Conservation (phyloP, 2,329 filamentous ascomycete species). For the Plectosphaerella sp. region DNA sequence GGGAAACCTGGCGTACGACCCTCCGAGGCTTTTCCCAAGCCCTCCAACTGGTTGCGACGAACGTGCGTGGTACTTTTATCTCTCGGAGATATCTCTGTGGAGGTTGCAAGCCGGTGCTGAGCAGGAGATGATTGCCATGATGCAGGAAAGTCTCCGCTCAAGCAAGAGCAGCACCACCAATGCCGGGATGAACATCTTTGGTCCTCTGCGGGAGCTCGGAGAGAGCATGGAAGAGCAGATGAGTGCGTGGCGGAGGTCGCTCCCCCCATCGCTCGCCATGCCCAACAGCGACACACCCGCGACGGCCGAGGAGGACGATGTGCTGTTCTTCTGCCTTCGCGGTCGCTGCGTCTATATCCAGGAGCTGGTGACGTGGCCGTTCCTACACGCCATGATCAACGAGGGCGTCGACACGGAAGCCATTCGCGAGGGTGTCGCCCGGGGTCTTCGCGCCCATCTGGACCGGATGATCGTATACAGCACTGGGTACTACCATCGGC, state of each 20-base stretch:
- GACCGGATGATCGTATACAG: constrained; percentile 26
- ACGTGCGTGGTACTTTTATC: constrained; percentile 46
- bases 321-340: constrained; percentile 33
- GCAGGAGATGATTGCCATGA: constrained; percentile 28
- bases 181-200: constrained; percentile 22
- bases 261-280: constrained; percentile 28
- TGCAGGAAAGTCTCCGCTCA: constrained; percentile 7
- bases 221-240: constrained; percentile 28
- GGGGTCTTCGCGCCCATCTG: constrained; percentile 15
- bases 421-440: neutral
- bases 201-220: constrained; percentile 17
- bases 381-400: constrained; percentile 24
- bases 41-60: constrained; percentile 26
- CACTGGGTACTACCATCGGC: constrained; percentile 35
- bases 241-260: constrained; percentile 28
- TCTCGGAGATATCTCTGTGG: constrained; percentile 49
- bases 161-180: constrained; percentile 8
- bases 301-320: constrained; percentile 22
- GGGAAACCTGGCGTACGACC: constrained; percentile 14
- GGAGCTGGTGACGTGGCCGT: constrained; percentile 36
- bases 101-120: constrained; percentile 36
- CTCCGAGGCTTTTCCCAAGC: constrained; percentile 34
- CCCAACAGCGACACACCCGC: constrained; percentile 3
- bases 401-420: neutral
- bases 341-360: constrained; percentile 30